Conservation (phyloP, 2,329 filamentous ascomycete species). For the Acrodontium crateriforme region DNA sequence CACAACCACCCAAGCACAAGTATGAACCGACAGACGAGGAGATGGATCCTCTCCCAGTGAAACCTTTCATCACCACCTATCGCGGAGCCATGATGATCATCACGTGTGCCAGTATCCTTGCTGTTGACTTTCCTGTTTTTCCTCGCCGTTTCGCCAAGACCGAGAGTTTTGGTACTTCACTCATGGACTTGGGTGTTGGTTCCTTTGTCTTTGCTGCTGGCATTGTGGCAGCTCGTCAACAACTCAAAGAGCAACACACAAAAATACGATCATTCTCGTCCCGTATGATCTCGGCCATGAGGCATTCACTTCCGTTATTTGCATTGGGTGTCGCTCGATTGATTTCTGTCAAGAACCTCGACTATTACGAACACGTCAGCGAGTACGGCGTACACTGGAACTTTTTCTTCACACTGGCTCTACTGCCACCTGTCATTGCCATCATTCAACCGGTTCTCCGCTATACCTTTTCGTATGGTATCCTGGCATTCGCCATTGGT, state of each 20-base stretch:
- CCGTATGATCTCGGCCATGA: constrained; percentile 52
- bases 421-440: constrained; percentile 80
- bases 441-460: constrained; percentile 60
- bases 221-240: constrained; percentile 71
- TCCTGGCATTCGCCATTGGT: constrained; percentile 55
- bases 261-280: constrained; percentile 34
- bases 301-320: constrained; percentile 73
- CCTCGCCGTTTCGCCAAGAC: constrained; percentile 93
- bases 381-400: constrained; percentile 99
- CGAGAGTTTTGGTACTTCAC: constrained; percentile 97
- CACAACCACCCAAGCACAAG: constrained; percentile 13
- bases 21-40: constrained; percentile 7
- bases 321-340: constrained; percentile 68
- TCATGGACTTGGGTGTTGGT: constrained; percentile 96
- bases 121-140: constrained; percentile 88
- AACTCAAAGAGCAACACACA: constrained; percentile 47
- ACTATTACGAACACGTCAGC: constrained; percentile 93
- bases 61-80: constrained; percentile 87
- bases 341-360: constrained; percentile 79
- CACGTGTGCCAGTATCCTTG: constrained; percentile 85
- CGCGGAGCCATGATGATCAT: constrained; percentile 81
- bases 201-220: constrained; percentile 95
- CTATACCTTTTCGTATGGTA: constrained; percentile 61
- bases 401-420: constrained; percentile 91
- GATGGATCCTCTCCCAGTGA: constrained; percentile 52